These are phyloP conservation scores for Mixia osmundae DNA, from an alignment of 1,284 basidiomycete species.

Conservation along the genomic window DNA sequence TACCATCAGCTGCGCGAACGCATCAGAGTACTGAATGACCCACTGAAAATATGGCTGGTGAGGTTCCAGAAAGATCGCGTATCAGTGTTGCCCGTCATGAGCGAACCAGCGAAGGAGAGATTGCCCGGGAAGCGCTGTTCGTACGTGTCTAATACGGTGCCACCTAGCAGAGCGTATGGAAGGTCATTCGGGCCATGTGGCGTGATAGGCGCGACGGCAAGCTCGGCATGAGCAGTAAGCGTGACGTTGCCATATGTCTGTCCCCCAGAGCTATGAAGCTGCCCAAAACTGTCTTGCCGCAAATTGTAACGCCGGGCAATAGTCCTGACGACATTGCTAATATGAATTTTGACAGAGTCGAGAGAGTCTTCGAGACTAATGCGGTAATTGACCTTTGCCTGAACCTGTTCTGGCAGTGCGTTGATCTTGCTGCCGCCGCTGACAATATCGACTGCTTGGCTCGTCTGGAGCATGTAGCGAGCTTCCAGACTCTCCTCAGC, in stretches of 20 bases:
- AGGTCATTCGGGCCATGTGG: too few species aligned
- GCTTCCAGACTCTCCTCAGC: background rate
- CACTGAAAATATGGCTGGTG: slow-evolving; percentile 29
- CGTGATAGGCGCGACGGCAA: too few species aligned
- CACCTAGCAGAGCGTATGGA: too few species aligned
- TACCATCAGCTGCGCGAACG: slow-evolving; percentile 22
- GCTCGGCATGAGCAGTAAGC: too few species aligned
- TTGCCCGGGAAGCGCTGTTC: too few species aligned
- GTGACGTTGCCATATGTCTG: too few species aligned
- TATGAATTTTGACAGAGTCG: slow-evolving; percentile 26
- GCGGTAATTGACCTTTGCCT: slow-evolving; percentile 28
- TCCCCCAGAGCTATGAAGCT: too few species aligned
- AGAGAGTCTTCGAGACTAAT: slow-evolving; percentile 30
- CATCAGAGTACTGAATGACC: slow-evolving; percentile 21
- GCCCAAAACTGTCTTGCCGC: too few species aligned
- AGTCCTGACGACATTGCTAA: slow-evolving; percentile 25
- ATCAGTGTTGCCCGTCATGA: slow-evolving; percentile 14
- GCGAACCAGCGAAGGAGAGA: slow-evolving; percentile 21
- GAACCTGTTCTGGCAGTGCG: slow-evolving; percentile 3
- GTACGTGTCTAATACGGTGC: too few species aligned
- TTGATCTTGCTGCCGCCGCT: slow-evolving; percentile 37
- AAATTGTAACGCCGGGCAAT: too few species aligned
- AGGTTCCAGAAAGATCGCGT: slow-evolving; percentile 32
- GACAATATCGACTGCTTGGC: slow-evolving; percentile 43
- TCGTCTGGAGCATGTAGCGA: slow-evolving; percentile 28